Base-by-base conservation (phyloP, 768 basidiomycete species). In the Termitomyces sp. region DNA sequence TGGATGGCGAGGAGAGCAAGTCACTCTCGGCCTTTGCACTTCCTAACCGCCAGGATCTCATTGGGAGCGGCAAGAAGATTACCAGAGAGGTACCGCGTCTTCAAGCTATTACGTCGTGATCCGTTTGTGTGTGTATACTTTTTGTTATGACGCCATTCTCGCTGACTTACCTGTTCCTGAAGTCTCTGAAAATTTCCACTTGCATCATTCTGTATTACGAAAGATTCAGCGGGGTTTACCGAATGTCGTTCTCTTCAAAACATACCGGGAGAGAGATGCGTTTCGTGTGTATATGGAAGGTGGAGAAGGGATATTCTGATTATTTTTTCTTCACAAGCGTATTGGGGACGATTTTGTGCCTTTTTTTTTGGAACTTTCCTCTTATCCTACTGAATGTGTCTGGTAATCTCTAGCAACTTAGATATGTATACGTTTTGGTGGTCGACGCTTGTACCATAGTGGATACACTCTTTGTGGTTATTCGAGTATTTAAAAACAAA, bases 1-100 rank as follows among this genome's bases (percentile, higher is more conserved):
- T 92, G 45, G 89, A 89, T 61, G 86, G 86, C 20, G 87, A 89
- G 66, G 89, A 92, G 72, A 84, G 78, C 68, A 82, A 81, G 65
- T 79, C 77, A 36, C 71, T 86, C 5, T 77, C 80, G 47, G 79
- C 79, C 2, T 81, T 85, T 60, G 76, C 82, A 0, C 68, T 85
- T 43, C 78, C 82, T 4, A 75, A 76, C 49, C 74, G 69, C n/a
- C 74, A 73, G 60, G 75, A 76, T 53, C 73, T 67, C 40, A 64
- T 73, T 72, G 75, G 71, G 49, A 64, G 66, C 63, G 74, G 77
- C 67, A 71, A 76, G 67, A 79, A 74, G 57, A 75, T 60, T 47
- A 79, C 75, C 60, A 72, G 72, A 36, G 82, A 83, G 66, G 62
- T 69, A 31, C 60, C 70, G 3, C 71, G 68, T 45, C 59, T 65